A percentile compares a stretch with the other conserved stretches of the same genome.
These are phyloP conservation scores for Alternaria burnsii DNA, from an alignment of 2,329 filamentous ascomycete species.

Conservation along the genomic window DNA sequence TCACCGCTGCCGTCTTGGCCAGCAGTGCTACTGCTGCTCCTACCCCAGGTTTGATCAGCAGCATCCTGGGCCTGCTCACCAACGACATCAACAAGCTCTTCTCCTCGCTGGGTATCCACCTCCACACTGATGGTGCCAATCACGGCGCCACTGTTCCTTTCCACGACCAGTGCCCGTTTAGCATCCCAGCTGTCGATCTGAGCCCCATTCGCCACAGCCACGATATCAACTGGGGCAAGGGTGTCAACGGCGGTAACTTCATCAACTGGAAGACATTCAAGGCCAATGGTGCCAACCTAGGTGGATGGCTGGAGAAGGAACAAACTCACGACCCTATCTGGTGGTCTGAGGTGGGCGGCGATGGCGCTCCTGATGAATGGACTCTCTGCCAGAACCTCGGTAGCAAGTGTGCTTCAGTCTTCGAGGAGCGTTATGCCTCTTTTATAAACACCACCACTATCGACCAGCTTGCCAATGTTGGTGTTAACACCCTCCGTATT, in stretches of 20 bases:
- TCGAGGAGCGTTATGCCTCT: conserved; percentile 42
- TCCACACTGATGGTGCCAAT: background rate
- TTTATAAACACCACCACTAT: conserved; percentile 43
- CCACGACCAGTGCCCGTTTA: background rate
- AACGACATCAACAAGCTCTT: background rate
- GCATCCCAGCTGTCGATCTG: background rate
- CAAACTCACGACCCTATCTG: conserved; percentile 29
- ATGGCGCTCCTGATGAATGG: conserved; percentile 46
- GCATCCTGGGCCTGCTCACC: background rate
- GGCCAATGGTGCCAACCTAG: conserved; percentile 38
- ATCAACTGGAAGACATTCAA: conserved; percentile 30
- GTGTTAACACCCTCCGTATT: conserved; percentile 48
- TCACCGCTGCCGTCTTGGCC: background rate
- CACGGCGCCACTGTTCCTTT: background rate
- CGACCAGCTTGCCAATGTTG: conserved; percentile 43
- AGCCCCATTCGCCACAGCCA: background rate
- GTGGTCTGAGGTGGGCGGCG: background rate
- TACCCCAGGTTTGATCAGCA: background rate
- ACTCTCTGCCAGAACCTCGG: conserved; percentile 44
- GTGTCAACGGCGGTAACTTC: background rate
- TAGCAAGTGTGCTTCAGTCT: conserved; percentile 35
- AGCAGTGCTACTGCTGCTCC: background rate
- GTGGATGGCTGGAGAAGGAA: conserved; percentile 48
- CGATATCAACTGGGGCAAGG: background rate
- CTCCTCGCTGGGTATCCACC: background rate